Conservation (phyloP, 2,329 filamentous ascomycete genomes). For the Dactylonectria macrodidyma region DNA sequence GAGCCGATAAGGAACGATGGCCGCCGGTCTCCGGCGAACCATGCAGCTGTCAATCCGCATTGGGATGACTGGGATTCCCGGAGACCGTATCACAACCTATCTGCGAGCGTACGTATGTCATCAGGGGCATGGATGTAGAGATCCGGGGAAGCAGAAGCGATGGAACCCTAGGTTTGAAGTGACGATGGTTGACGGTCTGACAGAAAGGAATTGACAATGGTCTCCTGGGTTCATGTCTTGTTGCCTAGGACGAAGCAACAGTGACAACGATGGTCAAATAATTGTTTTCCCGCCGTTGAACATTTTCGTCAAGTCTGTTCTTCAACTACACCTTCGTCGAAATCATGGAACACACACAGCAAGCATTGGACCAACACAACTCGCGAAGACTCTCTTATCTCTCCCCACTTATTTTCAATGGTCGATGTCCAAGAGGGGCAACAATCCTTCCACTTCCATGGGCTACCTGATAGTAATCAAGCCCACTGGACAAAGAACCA, state of each 20-base stretch:
- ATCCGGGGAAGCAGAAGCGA: background rate
- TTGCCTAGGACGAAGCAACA: too few species aligned
- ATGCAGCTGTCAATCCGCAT: background rate
- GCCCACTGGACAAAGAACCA: background rate
- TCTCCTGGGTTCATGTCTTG: too few species aligned
- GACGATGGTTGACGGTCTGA: background rate
- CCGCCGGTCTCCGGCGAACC: background rate
- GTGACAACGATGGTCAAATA: too few species aligned
- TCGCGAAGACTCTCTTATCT: background rate
- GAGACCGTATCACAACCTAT: background rate
- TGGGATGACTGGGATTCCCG: background rate
- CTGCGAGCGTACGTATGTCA: background rate
- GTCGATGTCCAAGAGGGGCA: background rate
- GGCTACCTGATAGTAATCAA: background rate
- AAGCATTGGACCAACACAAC: background rate
- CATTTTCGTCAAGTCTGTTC: background rate
- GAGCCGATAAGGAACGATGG: background rate
- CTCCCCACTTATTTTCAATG: background rate
- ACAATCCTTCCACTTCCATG: background rate
- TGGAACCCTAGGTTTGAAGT: background rate
- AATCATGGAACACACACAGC: background rate
- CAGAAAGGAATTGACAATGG: background rate
- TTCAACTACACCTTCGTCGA: background rate
- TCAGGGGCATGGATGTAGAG: background rate
- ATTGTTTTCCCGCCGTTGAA: too few species aligned